Base-by-base conservation (phyloP, 768 basidiomycete species). In the Mycena leptocephala region DNA sequence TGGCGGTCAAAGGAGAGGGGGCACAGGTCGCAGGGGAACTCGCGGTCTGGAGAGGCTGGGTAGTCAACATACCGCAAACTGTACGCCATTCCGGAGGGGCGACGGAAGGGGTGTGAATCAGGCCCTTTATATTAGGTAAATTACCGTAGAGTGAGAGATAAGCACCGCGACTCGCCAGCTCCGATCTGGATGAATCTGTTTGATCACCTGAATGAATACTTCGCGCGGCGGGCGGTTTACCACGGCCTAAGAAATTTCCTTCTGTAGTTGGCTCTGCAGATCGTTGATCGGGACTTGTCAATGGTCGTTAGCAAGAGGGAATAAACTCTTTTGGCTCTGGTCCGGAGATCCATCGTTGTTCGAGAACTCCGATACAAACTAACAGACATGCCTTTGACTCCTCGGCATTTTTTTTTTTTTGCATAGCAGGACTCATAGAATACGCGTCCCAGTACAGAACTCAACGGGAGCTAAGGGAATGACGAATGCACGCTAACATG, bases 1-100 rank as follows among this genome's bases (percentile, higher is more conserved):
- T 91, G 89, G 48, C 91, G 87, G 74, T 91, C 91, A 84, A 92
- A 92, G 16, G 91, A 91, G 75, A 92, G 81, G 39, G 92, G 87
- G 78, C 91, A 92, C 72, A 90, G 79, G 58, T 88, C 86, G 69
- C 88, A 89, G n/a, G 85, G 81, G 64, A 87, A 89, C 35, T 87
- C 86, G 13, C 89, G 86, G 24, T 83, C 81, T 14, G 88, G 88
- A 22, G 88, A 88, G 43, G 86, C 86, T 26, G 88, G 86, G 74
- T 87, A 88, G 55, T 86, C 85, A 48, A 78, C 77, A 39, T 78
- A 78, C 5, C 74, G 74, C 41, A 78, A 64, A 56, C 37, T 71
- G 32, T 71, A 75, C 5, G 75, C n/a, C 74, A 72, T 68, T 48
- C 26, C 11, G 63, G 8, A 5, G 53, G 53, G 48, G n/a, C 20